These are phyloP conservation scores for Orbilia oligospora DNA, from an alignment of 2,329 filamentous ascomycete genomes.

Conservation along the genomic window DNA sequence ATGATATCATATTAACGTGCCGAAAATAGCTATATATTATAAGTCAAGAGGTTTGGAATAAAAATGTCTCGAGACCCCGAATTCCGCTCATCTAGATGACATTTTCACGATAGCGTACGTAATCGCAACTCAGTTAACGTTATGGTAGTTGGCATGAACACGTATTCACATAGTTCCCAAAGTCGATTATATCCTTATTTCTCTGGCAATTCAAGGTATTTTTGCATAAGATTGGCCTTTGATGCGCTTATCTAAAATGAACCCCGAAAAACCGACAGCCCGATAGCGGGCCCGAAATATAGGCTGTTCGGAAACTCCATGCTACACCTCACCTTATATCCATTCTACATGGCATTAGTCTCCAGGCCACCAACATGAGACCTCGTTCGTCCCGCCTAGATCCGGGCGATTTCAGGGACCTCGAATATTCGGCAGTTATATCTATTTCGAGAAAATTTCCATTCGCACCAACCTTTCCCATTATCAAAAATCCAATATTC, in stretches of 20 bases:
- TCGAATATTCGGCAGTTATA: conserved; percentile 11
- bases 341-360: background rate
- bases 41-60: background rate
- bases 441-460: background rate
- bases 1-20: no score
- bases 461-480: background rate
- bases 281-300: conserved; percentile 35
- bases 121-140: conserved; percentile 8
- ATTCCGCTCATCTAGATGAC: background rate
- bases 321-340: background rate
- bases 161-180: conserved; percentile 10
- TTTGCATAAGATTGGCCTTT: background rate
- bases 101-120: conserved; percentile 3
- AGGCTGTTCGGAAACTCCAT: conserved; percentile 10
- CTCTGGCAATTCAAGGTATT: background rate
- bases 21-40: background rate
- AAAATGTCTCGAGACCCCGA: background rate
- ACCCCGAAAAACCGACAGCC: background rate
- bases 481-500: background rate
- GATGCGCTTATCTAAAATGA: conserved; percentile 5
- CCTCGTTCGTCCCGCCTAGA: background rate
- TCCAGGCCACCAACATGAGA: conserved; percentile 5
- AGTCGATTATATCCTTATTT: conserved; percentile 13
- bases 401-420: background rate
- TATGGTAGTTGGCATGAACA: conserved; percentile 15